A percentile compares a stretch with the other conserved stretches of the same genome.
These are phyloP conservation scores for Xerocomus brunneocitrinus DNA, from an alignment of 768 basidiomycete genomes.

Conservation along the genomic window DNA sequence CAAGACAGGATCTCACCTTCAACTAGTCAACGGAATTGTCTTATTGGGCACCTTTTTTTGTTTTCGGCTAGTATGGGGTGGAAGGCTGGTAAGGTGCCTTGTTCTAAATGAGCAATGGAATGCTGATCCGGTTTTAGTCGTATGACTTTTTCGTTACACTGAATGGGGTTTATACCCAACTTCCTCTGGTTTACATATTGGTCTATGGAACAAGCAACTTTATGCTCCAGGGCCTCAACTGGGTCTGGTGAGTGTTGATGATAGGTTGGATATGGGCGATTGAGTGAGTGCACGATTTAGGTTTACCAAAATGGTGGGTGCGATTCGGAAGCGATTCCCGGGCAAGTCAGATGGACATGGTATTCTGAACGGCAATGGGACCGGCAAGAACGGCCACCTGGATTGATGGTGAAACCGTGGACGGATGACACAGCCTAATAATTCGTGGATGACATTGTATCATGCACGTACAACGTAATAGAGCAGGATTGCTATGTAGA, in stretches of 20 bases:
- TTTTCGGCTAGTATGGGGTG: conserved; percentile 70
- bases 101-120: not conserved
- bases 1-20: conserved; percentile 61
- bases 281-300: conserved; percentile 23
- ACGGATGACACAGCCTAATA: not conserved
- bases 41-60: conserved; percentile 66
- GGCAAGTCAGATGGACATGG: conserved; percentile 12
- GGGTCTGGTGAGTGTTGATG: conserved; percentile 60
- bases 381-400: conserved; percentile 12
- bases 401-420: conserved; percentile 7
- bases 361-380: conserved; percentile 12
- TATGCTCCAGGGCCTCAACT: conserved; percentile 67
- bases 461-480: conserved; percentile 14
- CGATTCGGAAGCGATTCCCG: conserved; percentile 59
- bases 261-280: not conserved
- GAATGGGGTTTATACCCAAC: conserved; percentile 46
- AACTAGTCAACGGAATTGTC: conserved; percentile 66
- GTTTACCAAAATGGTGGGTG: conserved; percentile 71
- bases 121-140: conserved; percentile 42
- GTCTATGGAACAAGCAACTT: conserved; percentile 58
- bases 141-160: conserved; percentile 62
- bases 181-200: conserved; percentile 47
- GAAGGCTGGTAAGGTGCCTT: conserved; percentile 32
- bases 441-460: conserved; percentile 1
- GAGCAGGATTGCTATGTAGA: conserved; percentile 10